Base-by-base conservation (phyloP, 768 basidiomycete genomes). In the Termitomyces sp. region DNA sequence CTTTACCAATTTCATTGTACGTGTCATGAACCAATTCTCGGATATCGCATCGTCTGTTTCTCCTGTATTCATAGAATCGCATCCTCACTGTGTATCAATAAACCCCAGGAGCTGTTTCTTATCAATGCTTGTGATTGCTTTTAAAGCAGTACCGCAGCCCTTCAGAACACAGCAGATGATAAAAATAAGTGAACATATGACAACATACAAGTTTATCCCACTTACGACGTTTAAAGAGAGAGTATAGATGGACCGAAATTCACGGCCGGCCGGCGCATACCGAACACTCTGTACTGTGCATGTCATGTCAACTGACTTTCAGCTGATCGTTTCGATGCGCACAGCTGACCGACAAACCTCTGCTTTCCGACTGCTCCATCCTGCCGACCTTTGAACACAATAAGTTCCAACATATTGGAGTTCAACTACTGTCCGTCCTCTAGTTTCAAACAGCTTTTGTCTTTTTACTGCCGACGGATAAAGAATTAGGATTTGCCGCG, bases 401-500 rank as follows among this genome's bases (percentile, higher is more conserved):
- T 50, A 39, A n/a, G 3, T 34, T 12, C 12, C 14, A 34, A 34
- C 34, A n/a, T 11, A 50, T 16, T 8, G 23, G 23, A 52, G 28
- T 8, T 17, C 14, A 7, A 11, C 11, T 21, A 14, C 21, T 34
- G 21, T 34, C n/a, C 21, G n/a, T 48, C n/a, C 3, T 21, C 21
- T 23, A n/a, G n/a, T 25, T 27, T 52, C 39, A n/a, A 8, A 27
- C 35, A 42, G 35, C 6, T 32, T 35, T 6, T 6, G 34, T 34
- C 9, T n/a, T 10, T 67, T 64, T 45, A 3, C 23, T 54, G 8
- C 59, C 64, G 12, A 57, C 67, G n/a, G 63, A 69, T 28, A 69
- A 70, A 27, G 75, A 76, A 59, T 46, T 57, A 10, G 64, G 59
- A 21, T 64, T 73, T 44, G 68, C 69, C 14, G 57, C 56, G 11